These are phyloP conservation scores for Aleurites moluccanus DNA, from an alignment of 441 rosid genomes.

Conservation along the genomic window DNA sequence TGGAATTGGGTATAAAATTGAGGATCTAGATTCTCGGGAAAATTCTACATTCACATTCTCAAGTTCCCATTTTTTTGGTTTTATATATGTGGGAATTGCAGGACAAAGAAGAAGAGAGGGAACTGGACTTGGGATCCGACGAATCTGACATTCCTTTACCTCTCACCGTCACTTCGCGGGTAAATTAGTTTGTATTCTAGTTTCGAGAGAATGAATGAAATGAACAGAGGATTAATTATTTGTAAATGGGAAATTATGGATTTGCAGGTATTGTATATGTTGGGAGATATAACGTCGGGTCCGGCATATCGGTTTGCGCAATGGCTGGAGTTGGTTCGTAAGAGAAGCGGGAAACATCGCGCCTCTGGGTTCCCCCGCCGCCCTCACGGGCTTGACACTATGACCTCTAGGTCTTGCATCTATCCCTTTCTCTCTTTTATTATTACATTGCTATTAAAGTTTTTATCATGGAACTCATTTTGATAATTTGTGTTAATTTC, in stretches of 20 bases:
- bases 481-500: too few species aligned
- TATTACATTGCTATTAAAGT: neutral
- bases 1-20: neutral
- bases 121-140: conserved; percentile 61
- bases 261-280: conserved; percentile 87
- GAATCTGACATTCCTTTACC: conserved; percentile 80
- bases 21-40: conserved; percentile 11
- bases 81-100: conserved; percentile 35
- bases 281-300: conserved; percentile 95
- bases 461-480: neutral
- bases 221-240: neutral
- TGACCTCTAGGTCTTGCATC: conserved; percentile 50
- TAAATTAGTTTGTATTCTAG: conserved; percentile 18
- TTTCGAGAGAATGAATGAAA: neutral
- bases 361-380: conserved; percentile 94
- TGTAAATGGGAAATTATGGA: neutral
- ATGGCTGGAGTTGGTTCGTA: conserved; percentile 99
- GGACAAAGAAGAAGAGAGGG: conserved; percentile 71
- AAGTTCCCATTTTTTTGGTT: neutral
- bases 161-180: conserved; percentile 95
- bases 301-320: conserved; percentile 84
- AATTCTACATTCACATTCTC: neutral
- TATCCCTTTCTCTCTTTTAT: conserved; percentile 4
- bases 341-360: conserved; percentile 72
- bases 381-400: conserved; percentile 44